These are phyloP conservation scores for Lyophyllum decastes DNA, from an alignment of 768 basidiomycete genomes.

Conservation along the genomic window DNA sequence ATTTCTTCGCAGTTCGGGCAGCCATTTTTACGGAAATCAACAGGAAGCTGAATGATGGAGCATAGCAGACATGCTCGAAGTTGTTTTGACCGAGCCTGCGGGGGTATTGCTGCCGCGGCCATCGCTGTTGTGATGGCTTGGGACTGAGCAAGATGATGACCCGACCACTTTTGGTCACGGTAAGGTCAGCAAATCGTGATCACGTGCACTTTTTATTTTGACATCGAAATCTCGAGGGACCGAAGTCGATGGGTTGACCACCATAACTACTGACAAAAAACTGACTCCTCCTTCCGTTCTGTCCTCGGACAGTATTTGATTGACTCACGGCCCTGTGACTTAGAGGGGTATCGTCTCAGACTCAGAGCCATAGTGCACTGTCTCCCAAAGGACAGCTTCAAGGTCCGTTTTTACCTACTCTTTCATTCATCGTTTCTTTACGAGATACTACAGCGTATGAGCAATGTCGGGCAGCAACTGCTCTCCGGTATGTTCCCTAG, in stretches of 20 bases:
- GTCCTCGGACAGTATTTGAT: background rate
- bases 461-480: slow-evolving; percentile 68
- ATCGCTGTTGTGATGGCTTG: too few relatives aligned
- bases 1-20: slow-evolving; percentile 98
- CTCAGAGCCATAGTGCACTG: background rate
- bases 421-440: background rate
- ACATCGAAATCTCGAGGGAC: too few relatives aligned
- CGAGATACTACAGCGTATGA: slow-evolving; percentile 41
- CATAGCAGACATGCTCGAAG: slow-evolving; percentile 93
- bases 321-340: background rate
- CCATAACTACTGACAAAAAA: background rate
- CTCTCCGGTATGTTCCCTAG: slow-evolving; percentile 49
- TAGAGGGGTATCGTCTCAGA: background rate
- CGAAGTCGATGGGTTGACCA: too few relatives aligned
- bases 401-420: background rate
- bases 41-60: slow-evolving; percentile 82
- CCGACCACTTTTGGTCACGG: too few relatives aligned
- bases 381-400: background rate
- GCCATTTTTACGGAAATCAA: slow-evolving; percentile 82
- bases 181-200: too few relatives aligned
- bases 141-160: too few relatives aligned
- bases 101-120: slow-evolving; percentile 44
- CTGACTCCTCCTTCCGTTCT: background rate
- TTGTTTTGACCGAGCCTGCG: slow-evolving; percentile 65
- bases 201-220: too few relatives aligned